Base-by-base conservation (phyloP, 352 stramenopile genomes). In the Phytophthora pinifolia region DNA sequence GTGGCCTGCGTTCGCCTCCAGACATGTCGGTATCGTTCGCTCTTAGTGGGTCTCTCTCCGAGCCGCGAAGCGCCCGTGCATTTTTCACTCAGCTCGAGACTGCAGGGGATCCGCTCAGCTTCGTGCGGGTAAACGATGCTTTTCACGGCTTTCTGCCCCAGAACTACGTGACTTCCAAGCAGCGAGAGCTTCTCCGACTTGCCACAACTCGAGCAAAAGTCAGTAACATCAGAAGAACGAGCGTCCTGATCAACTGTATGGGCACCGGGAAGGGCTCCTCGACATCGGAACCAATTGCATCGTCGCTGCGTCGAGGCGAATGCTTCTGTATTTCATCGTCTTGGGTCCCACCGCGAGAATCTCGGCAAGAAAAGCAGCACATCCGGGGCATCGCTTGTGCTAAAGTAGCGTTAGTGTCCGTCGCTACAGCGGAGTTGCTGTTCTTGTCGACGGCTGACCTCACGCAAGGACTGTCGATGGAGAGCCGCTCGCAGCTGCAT, bases 81-180 rank as follows among this genome's bases (percentile, higher is more conserved):
- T 88, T 88, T 48, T 88, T 83, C 59, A 67, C 59, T 12, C 75
- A 88, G 52, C 59, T 88, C 4, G 78, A 88, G 47, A 60, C 52
- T 42, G 53, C 52, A 3, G 73, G 65, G 10, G 71, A 85, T 43
- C 66, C 75, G n/a, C 60, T 86, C 2, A 53, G 61, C 4, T 88
- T 86, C 37, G 22, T 72, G 31, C 59, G 65, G 9, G 46, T 82
- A 15, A 88, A 76, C 30, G 65, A 59, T 9, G 45, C 59, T 3
- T 76, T 74, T n/a, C 78, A 88, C 22, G 78, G 78, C 0, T 86
- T 86, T 48, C 60, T 88, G 0, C 48, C 75, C 0, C 58, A 66
- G 9, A 61, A 70, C 18, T 85, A 68, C 22, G 39, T 86, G 27
- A 31, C 12, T 17, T 45, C 25, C 10, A 70, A 70, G 15, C 22